Evolutionary conservation across 1,284 basidiomycete genomes (phyloP).

Genomic region (Cryptococcus hybrid): DNA sequence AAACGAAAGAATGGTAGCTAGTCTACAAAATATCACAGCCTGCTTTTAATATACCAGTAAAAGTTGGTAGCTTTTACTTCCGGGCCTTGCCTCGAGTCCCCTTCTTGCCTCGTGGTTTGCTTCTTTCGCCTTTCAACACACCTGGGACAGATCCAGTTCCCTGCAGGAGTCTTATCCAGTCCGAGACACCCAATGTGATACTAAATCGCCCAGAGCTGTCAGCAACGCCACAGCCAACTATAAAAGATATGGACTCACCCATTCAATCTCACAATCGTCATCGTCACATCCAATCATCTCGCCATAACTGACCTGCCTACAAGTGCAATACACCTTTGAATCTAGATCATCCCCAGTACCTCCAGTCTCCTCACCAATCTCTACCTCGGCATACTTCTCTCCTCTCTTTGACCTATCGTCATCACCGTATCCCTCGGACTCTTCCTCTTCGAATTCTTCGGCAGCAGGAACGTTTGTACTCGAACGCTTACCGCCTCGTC

Average conservation of each 20-base stretch:
- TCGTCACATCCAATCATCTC: slow-evolving; percentile 98
- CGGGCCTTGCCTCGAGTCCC: slow-evolving; percentile 16
- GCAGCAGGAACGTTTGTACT: slow-evolving; percentile 33
- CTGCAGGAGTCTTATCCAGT: slow-evolving; percentile 66
- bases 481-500: slow-evolving; percentile 26
- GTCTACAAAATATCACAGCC: background rate
- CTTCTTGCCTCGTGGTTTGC: slow-evolving; percentile 31
- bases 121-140: slow-evolving; percentile 39
- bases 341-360: slow-evolving; percentile 49
- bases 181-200: slow-evolving; percentile 82
- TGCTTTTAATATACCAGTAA: background rate
- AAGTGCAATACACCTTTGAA: slow-evolving; percentile 80
- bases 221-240: no score
- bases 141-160: slow-evolving; percentile 77
- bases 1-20: background rate
- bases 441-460: slow-evolving; percentile 31
- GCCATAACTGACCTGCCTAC: slow-evolving; percentile 69
- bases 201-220: slow-evolving; percentile 48
- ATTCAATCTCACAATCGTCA: slow-evolving; percentile 79
- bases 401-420: background rate
- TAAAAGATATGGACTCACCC: slow-evolving; percentile 62
- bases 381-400: background rate
- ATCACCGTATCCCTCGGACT: slow-evolving; percentile 10
- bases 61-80: slow-evolving; percentile 9
- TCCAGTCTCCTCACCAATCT: background rate